A percentile compares a stretch with the other conserved stretches of the same genome.
Evolutionary conservation across 352 stramenopile genomes (phyloP).

Genomic region (Aphanomyces euteiches): DNA sequence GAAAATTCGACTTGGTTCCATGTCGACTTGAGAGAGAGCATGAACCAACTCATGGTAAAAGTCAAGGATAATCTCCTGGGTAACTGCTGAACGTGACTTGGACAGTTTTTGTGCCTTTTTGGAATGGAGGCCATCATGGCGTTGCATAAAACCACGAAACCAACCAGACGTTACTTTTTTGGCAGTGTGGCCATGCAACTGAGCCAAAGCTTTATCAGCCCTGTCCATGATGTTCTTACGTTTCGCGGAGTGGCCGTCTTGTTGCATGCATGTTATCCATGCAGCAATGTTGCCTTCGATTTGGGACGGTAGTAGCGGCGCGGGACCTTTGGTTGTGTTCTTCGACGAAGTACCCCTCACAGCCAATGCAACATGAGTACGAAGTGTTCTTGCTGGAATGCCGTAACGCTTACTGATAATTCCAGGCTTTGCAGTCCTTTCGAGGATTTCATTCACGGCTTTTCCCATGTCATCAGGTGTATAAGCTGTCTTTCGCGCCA

Average conservation of each 20-base stretch:
- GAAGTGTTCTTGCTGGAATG: neutral
- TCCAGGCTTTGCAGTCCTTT: neutral
- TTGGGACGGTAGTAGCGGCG: neutral
- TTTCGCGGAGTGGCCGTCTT: neutral
- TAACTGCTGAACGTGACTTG: neutral
- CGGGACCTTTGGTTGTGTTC: neutral
- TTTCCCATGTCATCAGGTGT: neutral
- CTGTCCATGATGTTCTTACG: neutral
- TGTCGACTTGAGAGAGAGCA: neutral
- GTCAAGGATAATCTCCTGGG: neutral
- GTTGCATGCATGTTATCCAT: conserved; percentile 1
- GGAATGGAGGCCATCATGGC: neutral
- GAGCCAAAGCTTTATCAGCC: neutral
- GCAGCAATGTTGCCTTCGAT: neutral
- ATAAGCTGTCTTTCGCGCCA: conserved; percentile 1
- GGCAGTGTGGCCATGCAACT: neutral
- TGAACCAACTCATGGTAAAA: conserved; percentile 7
- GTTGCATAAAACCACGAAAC: neutral
- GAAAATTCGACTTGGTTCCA: conserved; percentile 2
- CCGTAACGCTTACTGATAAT: neutral
- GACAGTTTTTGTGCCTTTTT: neutral
- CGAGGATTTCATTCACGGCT: neutral
- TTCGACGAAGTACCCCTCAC: neutral
- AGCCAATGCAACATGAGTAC: neutral
- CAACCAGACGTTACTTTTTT: neutral